Conservation (phyloP, 2,329 filamentous ascomycete species). For the Epichloe sylvatica region DNA sequence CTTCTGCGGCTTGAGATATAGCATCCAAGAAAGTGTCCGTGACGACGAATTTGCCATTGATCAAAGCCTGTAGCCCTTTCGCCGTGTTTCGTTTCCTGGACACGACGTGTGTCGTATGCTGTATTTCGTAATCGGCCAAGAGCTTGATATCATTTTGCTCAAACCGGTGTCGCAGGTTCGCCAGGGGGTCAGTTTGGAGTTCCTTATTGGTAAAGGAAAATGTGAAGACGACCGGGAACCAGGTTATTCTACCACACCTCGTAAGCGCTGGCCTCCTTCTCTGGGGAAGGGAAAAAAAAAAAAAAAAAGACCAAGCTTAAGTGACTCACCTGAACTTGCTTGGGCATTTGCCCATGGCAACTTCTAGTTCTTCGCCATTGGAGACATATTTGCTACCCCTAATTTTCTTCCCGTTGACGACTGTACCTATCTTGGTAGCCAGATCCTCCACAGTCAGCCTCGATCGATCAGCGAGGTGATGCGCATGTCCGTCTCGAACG, state of each 20-base stretch:
- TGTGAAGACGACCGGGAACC: conserved; percentile 68
- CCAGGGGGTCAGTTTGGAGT: conserved; percentile 50
- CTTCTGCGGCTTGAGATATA: conserved; percentile 45
- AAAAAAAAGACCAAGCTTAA: too few species aligned
- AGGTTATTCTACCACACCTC: conserved; percentile 46
- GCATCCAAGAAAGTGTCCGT: conserved; percentile 59
- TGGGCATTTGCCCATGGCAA: conserved; percentile 60
- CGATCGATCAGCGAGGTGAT: conserved; percentile 51
- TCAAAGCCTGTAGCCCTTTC: conserved; percentile 72
- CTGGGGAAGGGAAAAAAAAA: too few species aligned
- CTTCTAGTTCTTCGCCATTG: conserved; percentile 35
- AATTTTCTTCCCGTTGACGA: conserved; percentile 58
- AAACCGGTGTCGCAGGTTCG: conserved; percentile 47
- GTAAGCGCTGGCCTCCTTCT: not conserved
- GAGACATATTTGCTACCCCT: conserved; percentile 46
- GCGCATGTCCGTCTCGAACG: conserved; percentile 52
- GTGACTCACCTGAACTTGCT: conserved; percentile 41
- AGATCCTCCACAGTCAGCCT: conserved; percentile 62
- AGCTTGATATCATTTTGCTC: conserved; percentile 86
- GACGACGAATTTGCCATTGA: conserved; percentile 69
- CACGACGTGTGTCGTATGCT: conserved; percentile 72
- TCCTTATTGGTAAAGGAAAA: conserved; percentile 58
- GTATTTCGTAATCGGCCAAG: conserved; percentile 53
- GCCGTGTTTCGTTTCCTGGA: conserved; percentile 81
- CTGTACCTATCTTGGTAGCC: conserved; percentile 72